Base-by-base conservation (phyloP, 1,284 basidiomycete species). In the Cutaneotrichosporon curvatum region DNA sequence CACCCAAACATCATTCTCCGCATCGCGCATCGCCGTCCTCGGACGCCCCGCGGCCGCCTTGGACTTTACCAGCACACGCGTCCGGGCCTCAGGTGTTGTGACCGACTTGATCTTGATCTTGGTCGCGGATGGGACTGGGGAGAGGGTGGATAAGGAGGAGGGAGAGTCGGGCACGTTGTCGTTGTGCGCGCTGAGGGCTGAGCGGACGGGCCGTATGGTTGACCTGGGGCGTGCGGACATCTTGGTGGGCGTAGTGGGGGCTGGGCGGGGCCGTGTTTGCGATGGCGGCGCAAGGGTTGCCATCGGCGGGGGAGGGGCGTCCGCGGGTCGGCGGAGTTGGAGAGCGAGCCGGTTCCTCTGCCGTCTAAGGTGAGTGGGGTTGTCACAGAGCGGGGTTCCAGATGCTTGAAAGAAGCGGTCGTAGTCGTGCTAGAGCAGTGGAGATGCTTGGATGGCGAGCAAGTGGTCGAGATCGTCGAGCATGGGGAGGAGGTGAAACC, bases 71-170 rank as follows among this genome's bases (percentile, higher is more conserved):
- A 65, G 38, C 11, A 66, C 42, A 31, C 67, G 53, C 2, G 58
- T 50, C 31, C 59, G 55, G 3, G 69, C 66, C 53, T 71, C 69
- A 15, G 67, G 65, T 1, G 67, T 71, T 15, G 60, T 68, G 2
- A 59, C 49, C 8, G 53, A 53, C 50, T 67, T 65, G 45, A 70
- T 61, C 41, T 68, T 68, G 33, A 70, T 46, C 41, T 61, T 65
- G 4, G 43, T 37, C 0, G 47, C 30, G 22, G 38, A 40, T 5
- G 37, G 41, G 6, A 38, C 25, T 11, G 47, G 46, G 12, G 43
- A 37, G 10, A 48, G 48, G 10, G 28, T 43, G 33, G 45, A 23
- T 20, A 14, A 28, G 25, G 12, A 7, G 25, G 25, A 12, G 25
- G 12, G 33, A 19, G 45, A 45, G 18, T 44, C 50, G 45, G 43